Percentiles rank a stretch among this genome's conserved stretches.
phyloP scores from a whole-genome alignment of 2,329 filamentous ascomycete genomes.

The Fusarium sp. region DNA sequence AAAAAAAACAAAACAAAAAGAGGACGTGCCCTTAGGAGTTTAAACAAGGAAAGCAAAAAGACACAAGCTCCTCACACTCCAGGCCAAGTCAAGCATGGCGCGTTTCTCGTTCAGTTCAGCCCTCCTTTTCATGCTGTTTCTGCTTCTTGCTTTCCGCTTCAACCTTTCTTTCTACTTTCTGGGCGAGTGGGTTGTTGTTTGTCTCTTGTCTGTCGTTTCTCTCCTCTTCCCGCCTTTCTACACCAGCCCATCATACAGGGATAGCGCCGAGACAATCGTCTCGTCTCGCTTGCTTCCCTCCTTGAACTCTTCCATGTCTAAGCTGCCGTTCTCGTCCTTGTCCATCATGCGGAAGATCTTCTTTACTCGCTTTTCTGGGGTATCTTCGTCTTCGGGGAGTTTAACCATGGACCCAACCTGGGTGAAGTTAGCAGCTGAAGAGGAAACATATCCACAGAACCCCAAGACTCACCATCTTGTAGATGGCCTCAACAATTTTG shows the following conservation, averaged over 20 bases:
- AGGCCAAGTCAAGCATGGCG: slow-evolving; percentile 32
- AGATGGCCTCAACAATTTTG: slow-evolving; percentile 98
- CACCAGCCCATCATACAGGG: slow-evolving; percentile 95
- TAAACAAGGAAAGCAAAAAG: slow-evolving; percentile 43
- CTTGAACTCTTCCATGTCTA: slow-evolving; percentile 99
- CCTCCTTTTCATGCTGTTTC: slow-evolving; percentile 40
- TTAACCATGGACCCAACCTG: slow-evolving; percentile 99
- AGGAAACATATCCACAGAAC: background rate
- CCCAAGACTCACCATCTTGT: slow-evolving; percentile 85
- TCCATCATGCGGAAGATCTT: slow-evolving; percentile 99
- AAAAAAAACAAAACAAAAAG: slow-evolving; percentile 26
- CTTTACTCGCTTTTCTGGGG: slow-evolving; percentile 94
- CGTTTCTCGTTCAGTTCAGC: slow-evolving; percentile 11
- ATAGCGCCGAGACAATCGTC: slow-evolving; percentile 97
- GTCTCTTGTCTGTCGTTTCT: background rate
- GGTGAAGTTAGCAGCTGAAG: slow-evolving; percentile 15
- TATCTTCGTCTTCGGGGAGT: slow-evolving; percentile 97
- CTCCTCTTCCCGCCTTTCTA: slow-evolving; percentile 52
- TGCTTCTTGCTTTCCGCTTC: slow-evolving; percentile 7
- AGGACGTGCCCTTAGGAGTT: slow-evolving; percentile 24
- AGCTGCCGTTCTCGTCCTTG: slow-evolving; percentile 97
- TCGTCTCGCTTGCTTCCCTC: slow-evolving; percentile 99
- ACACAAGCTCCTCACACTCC: slow-evolving; percentile 45
- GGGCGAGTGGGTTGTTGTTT: background rate
- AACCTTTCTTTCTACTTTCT: background rate